Evolutionary conservation across 225 moss, liverwort and hornwort species (phyloP).

Genomic region (Takakia lepidozioides): DNA sequence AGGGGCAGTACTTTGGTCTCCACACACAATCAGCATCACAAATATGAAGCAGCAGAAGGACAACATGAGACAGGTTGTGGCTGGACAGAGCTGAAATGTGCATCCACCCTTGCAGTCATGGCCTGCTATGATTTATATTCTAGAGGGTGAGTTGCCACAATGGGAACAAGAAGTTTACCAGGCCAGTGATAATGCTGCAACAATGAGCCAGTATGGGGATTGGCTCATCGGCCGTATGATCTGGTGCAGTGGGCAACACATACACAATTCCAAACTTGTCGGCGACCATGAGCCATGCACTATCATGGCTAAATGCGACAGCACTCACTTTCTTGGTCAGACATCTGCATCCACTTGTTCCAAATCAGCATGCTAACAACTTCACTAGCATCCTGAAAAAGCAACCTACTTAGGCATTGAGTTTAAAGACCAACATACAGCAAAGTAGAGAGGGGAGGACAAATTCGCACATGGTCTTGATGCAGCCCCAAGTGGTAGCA

Average conservation of each 20-base stretch:
- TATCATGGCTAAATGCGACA: conserved; percentile 74
- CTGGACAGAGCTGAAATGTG: background rate
- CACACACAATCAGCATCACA: background rate
- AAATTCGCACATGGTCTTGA: conserved; percentile 66
- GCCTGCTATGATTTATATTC: background rate
- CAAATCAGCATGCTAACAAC: too few relatives aligned
- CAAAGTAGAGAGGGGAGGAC: background rate
- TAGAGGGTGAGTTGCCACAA: background rate
- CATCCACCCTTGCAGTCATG: background rate
- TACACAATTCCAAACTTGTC: conserved; percentile 97
- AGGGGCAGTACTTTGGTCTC: too few relatives aligned
- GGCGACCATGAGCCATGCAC: conserved; percentile 88
- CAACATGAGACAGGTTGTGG: too few relatives aligned
- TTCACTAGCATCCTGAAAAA: too few relatives aligned
- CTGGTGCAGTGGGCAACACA: conserved; percentile 43
- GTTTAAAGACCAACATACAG: too few relatives aligned
- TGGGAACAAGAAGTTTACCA: conserved; percentile 56
- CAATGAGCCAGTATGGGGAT: conserved; percentile 88
- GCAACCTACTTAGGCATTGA: too few relatives aligned
- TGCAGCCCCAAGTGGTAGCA: conserved; percentile 72
- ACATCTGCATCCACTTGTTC: too few relatives aligned
- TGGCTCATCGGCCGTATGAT: conserved; percentile 33
- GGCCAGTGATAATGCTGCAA: conserved; percentile 92
- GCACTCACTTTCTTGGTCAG: conserved; percentile 83
- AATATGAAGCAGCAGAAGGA: background rate